Base-by-base conservation (phyloP, 1,284 basidiomycete species). In the Trametes sp. region DNA sequence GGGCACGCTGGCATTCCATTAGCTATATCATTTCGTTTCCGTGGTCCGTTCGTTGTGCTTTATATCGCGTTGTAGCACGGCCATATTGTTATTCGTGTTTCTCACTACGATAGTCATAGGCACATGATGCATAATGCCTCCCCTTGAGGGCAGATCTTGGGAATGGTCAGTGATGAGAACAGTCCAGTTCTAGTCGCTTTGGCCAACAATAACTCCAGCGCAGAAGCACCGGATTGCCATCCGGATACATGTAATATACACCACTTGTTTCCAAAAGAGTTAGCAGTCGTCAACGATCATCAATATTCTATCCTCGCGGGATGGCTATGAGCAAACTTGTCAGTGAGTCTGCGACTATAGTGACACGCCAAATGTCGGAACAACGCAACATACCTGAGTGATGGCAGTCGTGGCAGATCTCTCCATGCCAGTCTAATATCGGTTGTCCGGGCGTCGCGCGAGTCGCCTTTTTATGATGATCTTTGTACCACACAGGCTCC, bases 1-100 rank as follows among this genome's bases (percentile, higher is more conserved):
- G 69, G 85, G 84, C 2, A 80, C 80, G 11, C 72, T 89, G 63
- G 76, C 81, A 8, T 85, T 86, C 62, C 21, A 14, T 23, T 45
- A 41, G 38, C 16, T 23, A 23, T 45, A 4, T 23, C 21, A 16
- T 7, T 2, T 57, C n/a, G 19, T 16, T 9, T 24, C 19, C 53
- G 26, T 23, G 13, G 24, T 28, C n/a, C n/a, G 29, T 23, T n/a
- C 3, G 5, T 24, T 16, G 29, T 33, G 29, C 16, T 33, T n/a
- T 19, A 7, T 16, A 1, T 50, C n/a, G 16, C 29, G 8, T 2
- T 21, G 38, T 6, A 14, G 16, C 16, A 41, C 4, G 38, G 16
- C 16, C 16, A 14, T 41, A 8, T 50, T 21, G 9, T 14, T 7
- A 7, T 19, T 50, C 35, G 13, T 8, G n/a, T 11, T 23, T 11